Evolutionary conservation across 73 alveolate genomes (phyloP).

Genomic region (Stentor coeruleus): DNA sequence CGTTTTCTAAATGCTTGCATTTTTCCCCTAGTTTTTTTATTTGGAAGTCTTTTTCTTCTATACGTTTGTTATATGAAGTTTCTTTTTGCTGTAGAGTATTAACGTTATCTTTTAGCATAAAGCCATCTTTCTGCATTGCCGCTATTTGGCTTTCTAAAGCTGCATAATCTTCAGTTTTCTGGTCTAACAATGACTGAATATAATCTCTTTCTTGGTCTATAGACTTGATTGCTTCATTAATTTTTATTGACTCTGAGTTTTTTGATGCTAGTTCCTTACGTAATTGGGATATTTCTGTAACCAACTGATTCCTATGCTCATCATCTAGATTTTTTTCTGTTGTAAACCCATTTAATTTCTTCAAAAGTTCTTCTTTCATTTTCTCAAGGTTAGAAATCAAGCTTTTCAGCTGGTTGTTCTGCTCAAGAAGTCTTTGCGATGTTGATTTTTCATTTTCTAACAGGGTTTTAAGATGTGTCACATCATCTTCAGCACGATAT

Average conservation of each 20-base stretch:
- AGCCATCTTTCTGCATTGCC: conserved; percentile 27
- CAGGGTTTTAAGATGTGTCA: conserved; percentile 12
- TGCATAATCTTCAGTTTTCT: conserved; percentile 44
- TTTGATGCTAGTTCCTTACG: conserved; percentile 24
- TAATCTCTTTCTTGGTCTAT: conserved; percentile 45
- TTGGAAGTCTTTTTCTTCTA: conserved; percentile 47
- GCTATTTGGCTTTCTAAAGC: conserved; percentile 8
- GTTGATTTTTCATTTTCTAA: conserved; percentile 32
- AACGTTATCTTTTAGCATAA: conserved; percentile 35
- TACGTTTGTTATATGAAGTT: conserved; percentile 32
- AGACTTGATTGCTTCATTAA: conserved; percentile 30
- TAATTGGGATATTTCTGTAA: conserved; percentile 30
- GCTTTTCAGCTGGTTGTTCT: conserved; percentile 38
- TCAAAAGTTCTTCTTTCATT: conserved; percentile 35
- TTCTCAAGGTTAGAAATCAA: conserved; percentile 42
- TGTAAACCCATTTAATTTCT: conserved; percentile 27
- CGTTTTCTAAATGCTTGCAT: conserved; percentile 2
- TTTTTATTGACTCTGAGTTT: conserved; percentile 29
- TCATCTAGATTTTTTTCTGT: conserved; percentile 40
- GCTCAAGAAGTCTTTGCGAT: conserved; percentile 10
- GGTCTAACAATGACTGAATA: conserved; percentile 43
- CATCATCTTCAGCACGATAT: conserved; percentile 30
- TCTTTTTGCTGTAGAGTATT: conserved; percentile 36
- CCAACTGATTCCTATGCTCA: conserved; percentile 31
- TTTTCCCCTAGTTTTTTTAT: conserved; percentile 37